Base-by-base conservation (phyloP, 2,329 filamentous ascomycete species). In the Venturia aucupariae region DNA sequence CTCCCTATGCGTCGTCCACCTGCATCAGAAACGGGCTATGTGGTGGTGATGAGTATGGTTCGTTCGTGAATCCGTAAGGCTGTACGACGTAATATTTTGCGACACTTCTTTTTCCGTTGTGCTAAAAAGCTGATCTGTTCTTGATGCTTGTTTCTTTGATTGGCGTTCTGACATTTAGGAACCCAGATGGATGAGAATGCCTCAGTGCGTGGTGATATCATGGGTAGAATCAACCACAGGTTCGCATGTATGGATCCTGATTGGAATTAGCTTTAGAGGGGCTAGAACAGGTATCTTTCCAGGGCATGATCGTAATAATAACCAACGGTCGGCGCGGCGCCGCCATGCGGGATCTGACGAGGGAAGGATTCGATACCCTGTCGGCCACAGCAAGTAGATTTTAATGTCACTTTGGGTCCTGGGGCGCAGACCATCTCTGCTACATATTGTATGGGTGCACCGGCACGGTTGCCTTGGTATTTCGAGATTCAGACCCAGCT, bases 271-370 rank as follows among this genome's bases (percentile, higher is more conserved):
- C 51, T 32, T 19, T 35, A 57, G 30, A 35, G 51, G 15, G 51
- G 30, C 51, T 57, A 19, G 35, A 57, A 57, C 27, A 35, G 27
- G 15, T 57, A 57, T n/a, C 51, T 57, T 57, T 57, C 51, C 51
- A 57, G 51, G 51, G 51, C 51, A 57, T 57, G 51, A 35, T 57
- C 51, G 51, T 57, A 57, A 57, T 57, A 38, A 57, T 57, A 57
- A 35, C 15, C 51, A 57, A 35, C 30, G 51, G 51, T 57, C 51
- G 51, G 51, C 27, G 51, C 48, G 24, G 48, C 51, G 51, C 51
- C 51, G 51, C 51, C 4, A 30, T 57, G 51, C 51, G 51, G 51
- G 27, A 57, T 57, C 51, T 32, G 30, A 30, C 51, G 27, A 57
- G 51, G 13, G 51, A 57, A 57, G 51, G 30, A 57, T 57, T 27